Evolutionary conservation across 305 asterid genomes (phyloP).

Genomic region (Nicotiana rustica): DNA sequence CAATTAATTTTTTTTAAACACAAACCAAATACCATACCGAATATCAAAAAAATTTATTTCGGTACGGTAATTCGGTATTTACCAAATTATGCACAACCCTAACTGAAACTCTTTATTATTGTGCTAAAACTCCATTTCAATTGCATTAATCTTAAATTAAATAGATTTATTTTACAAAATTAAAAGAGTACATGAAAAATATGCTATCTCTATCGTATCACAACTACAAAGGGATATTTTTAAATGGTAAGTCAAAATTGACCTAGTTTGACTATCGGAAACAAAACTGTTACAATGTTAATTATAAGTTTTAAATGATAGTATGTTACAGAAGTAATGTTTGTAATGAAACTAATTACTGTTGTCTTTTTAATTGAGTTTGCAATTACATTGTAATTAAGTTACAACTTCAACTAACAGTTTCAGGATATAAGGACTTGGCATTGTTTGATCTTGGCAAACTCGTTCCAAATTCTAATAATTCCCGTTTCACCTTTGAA

Average conservation of each 20-base stretch:
- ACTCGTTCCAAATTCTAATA: too few species aligned
- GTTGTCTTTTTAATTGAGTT: not conserved
- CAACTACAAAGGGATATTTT: not conserved
- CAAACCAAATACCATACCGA: too few species aligned
- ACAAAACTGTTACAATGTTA: not conserved
- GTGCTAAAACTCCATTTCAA: too few species aligned
- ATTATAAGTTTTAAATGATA: not conserved
- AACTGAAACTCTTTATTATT: too few species aligned
- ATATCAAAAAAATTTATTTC: too few species aligned
- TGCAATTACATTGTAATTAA: not conserved
- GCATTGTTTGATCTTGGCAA: too few species aligned
- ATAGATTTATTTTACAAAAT: not conserved
- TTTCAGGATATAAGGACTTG: not conserved
- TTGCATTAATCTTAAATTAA: not conserved
- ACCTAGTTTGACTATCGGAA: not conserved
- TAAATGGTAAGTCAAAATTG: not conserved
- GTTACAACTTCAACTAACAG: constrained; percentile 24
- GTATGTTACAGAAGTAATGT: constrained; percentile 13
- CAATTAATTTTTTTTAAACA: too few species aligned
- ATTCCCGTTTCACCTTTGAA: too few species aligned
- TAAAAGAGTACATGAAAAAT: not conserved
- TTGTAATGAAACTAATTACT: constrained; percentile 1
- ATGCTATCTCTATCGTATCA: not conserved
- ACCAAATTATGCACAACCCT: too few species aligned
- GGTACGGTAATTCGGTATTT: too few species aligned